Base-by-base conservation (phyloP, 805 yeast genomes). In the Candida sithepensis region DNA sequence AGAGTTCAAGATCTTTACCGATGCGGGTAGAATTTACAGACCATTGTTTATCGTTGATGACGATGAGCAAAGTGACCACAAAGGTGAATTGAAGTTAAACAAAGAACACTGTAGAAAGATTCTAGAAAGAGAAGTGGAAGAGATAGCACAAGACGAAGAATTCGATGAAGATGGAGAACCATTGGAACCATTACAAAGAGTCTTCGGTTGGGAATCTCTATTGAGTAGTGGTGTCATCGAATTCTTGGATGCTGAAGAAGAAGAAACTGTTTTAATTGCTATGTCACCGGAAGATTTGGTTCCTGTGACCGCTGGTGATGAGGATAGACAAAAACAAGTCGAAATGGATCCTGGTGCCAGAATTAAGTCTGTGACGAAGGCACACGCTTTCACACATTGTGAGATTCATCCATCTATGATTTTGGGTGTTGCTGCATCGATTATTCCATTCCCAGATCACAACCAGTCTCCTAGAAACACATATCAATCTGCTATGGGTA, bases 401-500 rank as follows among this genome's bases (percentile, higher is more conserved):
- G 99, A 94, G 72, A 91, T 94, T 64, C 99, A 94, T 71, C 99
- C 99, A 18, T 86, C 96, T 26, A 94, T 94, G 99, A 92, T 94
- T 68, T 77, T 94, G 52, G 99, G 99, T 69, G 97, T 94, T 55
- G 96, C 97, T 41, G 99, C 99, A 4, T 88, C 96, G 24, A 90
- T 94, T 66, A 94, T 94, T 77, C 99, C 99, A 18, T 94, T 94
- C 87, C 99, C 99, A 13, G 99, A 94, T 72, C 99, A 94, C 70
- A 94, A 94, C 70, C 99, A 94, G 75, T 91, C 97, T 51, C 99
- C 99, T 51, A 92, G 99, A 83, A 94, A 94, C 66, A 94, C 99
- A 3, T 94, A 94, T 70, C 99, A 94, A 74, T 91, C 97, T 66
- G 99, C 99, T 54, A 94, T 94, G 99, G 99, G 99, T 82, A 94